Conservation (phyloP, 306 rosid species). For the Cicer cuneatum region DNA sequence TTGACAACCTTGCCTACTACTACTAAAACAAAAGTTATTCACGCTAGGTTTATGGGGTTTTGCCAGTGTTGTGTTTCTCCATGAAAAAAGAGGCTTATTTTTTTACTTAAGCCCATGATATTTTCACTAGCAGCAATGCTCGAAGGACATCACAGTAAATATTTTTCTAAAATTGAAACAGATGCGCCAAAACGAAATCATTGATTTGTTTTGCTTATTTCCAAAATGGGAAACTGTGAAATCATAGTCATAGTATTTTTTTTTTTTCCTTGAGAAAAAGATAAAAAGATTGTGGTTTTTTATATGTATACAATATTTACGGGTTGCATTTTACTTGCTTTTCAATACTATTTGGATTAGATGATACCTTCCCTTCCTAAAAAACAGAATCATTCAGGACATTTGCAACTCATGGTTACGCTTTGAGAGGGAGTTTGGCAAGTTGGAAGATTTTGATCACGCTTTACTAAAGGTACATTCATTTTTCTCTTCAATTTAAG, state of each 20-base stretch:
- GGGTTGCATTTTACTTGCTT: constrained; percentile 38
- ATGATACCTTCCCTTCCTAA: constrained; percentile 79
- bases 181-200: background rate
- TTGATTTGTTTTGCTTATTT: constrained; percentile 26
- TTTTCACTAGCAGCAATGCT: background rate
- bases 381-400: constrained; percentile 88
- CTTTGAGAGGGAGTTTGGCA: constrained; percentile 90
- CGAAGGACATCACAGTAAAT: constrained; percentile 7
- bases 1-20: background rate
- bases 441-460: constrained; percentile 78
- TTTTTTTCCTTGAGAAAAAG: constrained; percentile 7
- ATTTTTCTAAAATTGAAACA: constrained; percentile 6
- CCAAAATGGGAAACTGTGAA: constrained; percentile 22
- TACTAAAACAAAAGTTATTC: background rate
- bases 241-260: background rate
- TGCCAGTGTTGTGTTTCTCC: background rate
- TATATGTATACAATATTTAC: background rate
- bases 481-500: constrained; percentile 32
- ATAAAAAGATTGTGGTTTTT: constrained; percentile 21
- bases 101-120: background rate
- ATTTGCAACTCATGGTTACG: constrained; percentile 89
- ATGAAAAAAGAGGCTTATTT: background rate
- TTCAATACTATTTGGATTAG: constrained; percentile 62
- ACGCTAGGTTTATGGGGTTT: background rate
- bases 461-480: constrained; percentile 73